Base-by-base conservation (phyloP, 805 yeast genomes). In the Saccharomyces jurei region DNA sequence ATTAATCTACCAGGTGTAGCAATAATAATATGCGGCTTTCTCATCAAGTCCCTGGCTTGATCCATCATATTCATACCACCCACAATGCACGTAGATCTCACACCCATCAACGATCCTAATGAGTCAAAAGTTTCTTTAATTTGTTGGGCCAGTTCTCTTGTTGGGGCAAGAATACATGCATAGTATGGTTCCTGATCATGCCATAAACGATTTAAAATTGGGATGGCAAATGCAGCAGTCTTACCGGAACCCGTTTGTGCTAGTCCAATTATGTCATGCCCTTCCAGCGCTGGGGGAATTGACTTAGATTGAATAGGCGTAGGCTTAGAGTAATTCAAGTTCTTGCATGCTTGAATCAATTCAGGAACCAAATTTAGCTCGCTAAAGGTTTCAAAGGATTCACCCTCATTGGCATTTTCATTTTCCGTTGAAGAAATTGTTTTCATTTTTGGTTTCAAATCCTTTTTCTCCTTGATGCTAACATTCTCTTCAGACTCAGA, bases 51-150 rank as follows among this genome's bases (percentile, higher is more conserved):
- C 57, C 96, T 80, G 0, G 97, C 94, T 72, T 92, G 99, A 61
- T 90, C 96, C 94, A 94, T 89, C 87, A 88, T 87, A 68, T 89
- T 96, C 92, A 94, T 91, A 58, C 99, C 99, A 62, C 99, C 99
- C 41, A 94, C 97, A 58, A 92, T 81, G 55, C 96, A 90, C 2
- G 84, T 84, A 25, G 92, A 78, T 64, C 96, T 78, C n/a, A 92
- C 80, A 1, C 98, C 99, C 96, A 94, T 94, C 8, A 82, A 74
- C 0, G 88, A 74, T 0, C 99, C 99, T 50, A 94, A 71, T 0
- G 98, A 97, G 65, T 91, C 96, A 68, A 94, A 94, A 8, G 97
- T 92, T 65, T 90, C 96, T 60, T 91, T 86, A 61, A 94, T 94
- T 67, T 87, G 95, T 67, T 83, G 85, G 0, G 94, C 95, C 65